These are phyloP conservation scores for Marvania coccoides DNA, from an alignment of 139 green algal genomes.

Conservation along the genomic window DNA sequence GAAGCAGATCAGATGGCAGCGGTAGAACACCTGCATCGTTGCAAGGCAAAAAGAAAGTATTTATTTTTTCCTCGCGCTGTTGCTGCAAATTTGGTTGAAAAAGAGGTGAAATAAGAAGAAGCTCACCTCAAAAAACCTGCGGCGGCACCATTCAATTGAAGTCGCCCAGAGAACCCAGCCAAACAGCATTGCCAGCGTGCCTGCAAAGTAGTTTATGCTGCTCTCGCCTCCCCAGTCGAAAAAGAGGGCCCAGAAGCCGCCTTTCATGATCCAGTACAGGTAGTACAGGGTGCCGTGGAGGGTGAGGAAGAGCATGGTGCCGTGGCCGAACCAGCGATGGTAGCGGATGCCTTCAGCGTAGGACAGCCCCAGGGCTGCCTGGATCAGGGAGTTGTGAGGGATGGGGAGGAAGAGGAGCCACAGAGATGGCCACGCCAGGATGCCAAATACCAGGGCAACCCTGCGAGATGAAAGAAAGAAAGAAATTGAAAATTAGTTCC, in stretches of 20 bases:
- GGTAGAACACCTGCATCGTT: constrained; percentile 15
- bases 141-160: neutral
- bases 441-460: constrained; percentile 10
- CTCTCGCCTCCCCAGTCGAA: neutral
- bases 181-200: constrained; percentile 7
- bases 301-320: constrained; percentile 21
- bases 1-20: constrained; percentile 26
- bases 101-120: neutral
- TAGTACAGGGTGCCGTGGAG: constrained; percentile 22
- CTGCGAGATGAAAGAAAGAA: neutral
- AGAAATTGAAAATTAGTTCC: neutral
- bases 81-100: neutral
- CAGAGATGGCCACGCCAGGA: constrained; percentile 15
- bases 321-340: constrained; percentile 32
- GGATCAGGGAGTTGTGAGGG: constrained; percentile 26
- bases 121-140: constrained; percentile 7
- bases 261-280: constrained; percentile 23
- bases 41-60: too few species aligned
- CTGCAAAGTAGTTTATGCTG: constrained; percentile 11
- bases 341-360: constrained; percentile 26
- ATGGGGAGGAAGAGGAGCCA: constrained; percentile 32
- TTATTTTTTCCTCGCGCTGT: too few species aligned
- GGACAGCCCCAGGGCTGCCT: constrained; percentile 4
- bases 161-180: constrained; percentile 10
- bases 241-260: constrained; percentile 10